Evolutionary conservation across 2,329 filamentous ascomycete species (phyloP).

Genomic region (Trichoderma guizhouense): DNA sequence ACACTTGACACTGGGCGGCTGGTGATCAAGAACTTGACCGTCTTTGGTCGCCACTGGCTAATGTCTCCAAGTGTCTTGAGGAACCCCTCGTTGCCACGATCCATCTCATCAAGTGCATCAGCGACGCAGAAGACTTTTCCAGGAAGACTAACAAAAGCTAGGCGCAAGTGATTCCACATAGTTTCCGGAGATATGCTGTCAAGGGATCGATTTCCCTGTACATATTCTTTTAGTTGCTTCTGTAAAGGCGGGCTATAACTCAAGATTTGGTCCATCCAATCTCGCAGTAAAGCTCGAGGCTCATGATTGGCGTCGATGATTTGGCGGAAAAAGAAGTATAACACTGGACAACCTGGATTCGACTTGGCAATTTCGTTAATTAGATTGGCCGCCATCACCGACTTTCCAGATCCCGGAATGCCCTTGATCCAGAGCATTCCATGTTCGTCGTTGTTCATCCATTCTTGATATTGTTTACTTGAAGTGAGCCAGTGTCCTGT

Average conservation of each 20-base stretch:
- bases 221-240: constrained; percentile 21
- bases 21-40: constrained; percentile 42
- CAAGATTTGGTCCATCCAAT: constrained; percentile 36
- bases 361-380: constrained; percentile 22
- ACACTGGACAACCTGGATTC: constrained; percentile 24
- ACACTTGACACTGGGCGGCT: constrained; percentile 36
- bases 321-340: constrained; percentile 41
- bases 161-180: constrained; percentile 32
- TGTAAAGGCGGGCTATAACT: constrained; percentile 31
- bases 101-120: constrained; percentile 48
- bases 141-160: constrained; percentile 24
- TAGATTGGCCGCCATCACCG: constrained; percentile 32
- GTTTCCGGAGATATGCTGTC: constrained; percentile 21
- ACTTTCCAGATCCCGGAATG: constrained; percentile 39
- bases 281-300: constrained; percentile 29
- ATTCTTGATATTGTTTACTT: constrained; percentile 20
- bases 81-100: constrained; percentile 32
- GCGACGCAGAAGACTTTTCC: constrained; percentile 37
- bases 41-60: constrained; percentile 28
- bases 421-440: constrained; percentile 34
- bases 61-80: constrained; percentile 32
- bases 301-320: constrained; percentile 36
- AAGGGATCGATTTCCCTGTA: background rate
- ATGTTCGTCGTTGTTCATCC: constrained; percentile 16
- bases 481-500: constrained; percentile 25